Base-by-base conservation (phyloP, 345 rosid species). In the Rhodamnia rubescens region DNA sequence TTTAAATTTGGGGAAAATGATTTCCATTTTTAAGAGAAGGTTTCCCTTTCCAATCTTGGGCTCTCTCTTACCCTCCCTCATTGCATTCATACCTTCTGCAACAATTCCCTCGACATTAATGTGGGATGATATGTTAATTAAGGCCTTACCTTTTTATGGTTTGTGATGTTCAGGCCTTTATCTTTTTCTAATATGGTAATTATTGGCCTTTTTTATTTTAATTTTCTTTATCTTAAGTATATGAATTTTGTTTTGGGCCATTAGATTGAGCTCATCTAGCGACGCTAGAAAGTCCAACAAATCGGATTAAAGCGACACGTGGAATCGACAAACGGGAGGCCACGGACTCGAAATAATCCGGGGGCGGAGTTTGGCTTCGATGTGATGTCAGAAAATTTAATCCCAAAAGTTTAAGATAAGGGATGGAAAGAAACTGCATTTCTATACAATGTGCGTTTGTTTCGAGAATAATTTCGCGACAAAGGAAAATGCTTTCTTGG, bases 301-400 rank as follows among this genome's bases (percentile, higher is more conserved):
- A 20, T 36, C 21, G 7, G 9, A 69, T 69, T 69, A 8, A 5
- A 24, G 18, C 6, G 24, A 8, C 2, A 3, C 4, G 44, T 9
- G 47, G 2, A 36, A 15, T 36, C 0, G 22, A 32, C 20, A 42
- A 20, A 4, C 7, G 2, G 16, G 24, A 11, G 20, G 12, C 1
- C 6, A 4, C 0, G 1, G 0, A 0, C 12, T 0, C 47, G 1
- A 8, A 36, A 32, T 64, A 8, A 21, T 18, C 6, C 7, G 5
- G 16, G 16, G 47, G 6, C 4, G 2, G 12, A 55, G 4, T 13
- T 56, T 22, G 59, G 59, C n/a, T 56, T 56, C 11, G 2, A 22
- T 9, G n/a, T 2, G 0, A 22, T 4, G 59, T 22, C 2, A 22
- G 10, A 56, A 11, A 56, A 56, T 56, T 11, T 11, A 20, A 56